phyloP scores from a whole-genome alignment of 345 rosid species.

The Kernera saxatilis region DNA sequence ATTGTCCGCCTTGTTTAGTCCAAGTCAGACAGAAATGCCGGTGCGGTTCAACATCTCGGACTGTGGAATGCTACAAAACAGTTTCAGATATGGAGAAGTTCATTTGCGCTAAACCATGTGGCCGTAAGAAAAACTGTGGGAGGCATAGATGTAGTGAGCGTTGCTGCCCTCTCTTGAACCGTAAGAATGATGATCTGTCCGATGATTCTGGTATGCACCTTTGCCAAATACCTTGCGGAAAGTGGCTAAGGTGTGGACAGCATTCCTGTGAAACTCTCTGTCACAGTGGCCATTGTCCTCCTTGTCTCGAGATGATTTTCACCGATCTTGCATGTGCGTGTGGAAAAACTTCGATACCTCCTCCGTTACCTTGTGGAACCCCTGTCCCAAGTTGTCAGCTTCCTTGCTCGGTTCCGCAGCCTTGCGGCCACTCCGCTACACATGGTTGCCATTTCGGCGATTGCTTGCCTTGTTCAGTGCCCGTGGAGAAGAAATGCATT shows the following conservation, averaged over 20 bases:
- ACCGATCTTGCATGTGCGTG: slow-evolving; percentile 80
- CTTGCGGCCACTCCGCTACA: slow-evolving; percentile 77
- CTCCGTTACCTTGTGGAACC: slow-evolving; percentile 88
- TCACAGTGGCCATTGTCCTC: slow-evolving; percentile 87
- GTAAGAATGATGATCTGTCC: slow-evolving; percentile 25
- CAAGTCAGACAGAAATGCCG: slow-evolving; percentile 59
- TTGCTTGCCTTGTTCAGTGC: slow-evolving; percentile 82
- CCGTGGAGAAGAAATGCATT: slow-evolving; percentile 70
- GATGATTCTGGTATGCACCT: slow-evolving; percentile 69
- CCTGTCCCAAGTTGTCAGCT: slow-evolving; percentile 73
- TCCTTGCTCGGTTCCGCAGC: slow-evolving; percentile 61
- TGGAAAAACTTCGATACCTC: slow-evolving; percentile 76
- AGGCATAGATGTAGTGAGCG: slow-evolving; percentile 81
- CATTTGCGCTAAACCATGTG: slow-evolving; percentile 68
- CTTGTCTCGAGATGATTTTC: slow-evolving; percentile 79
- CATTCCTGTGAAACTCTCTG: slow-evolving; percentile 73
- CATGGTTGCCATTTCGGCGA: slow-evolving; percentile 92
- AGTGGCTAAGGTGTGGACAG: slow-evolving; percentile 77
- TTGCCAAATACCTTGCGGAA: slow-evolving; percentile 76
- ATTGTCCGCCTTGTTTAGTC: slow-evolving; percentile 59
- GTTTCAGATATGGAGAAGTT: slow-evolving; percentile 43
- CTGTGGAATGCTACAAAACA: slow-evolving; percentile 62
- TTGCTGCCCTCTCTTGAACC: too few relatives aligned
- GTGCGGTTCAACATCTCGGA: slow-evolving; percentile 64
- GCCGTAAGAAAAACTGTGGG: slow-evolving; percentile 70